A percentile compares a stretch with the other conserved stretches of the same genome.
phyloP scores from a whole-genome alignment of 495 filamentous ascomycete genomes.

The Hypoxylon trugodes region DNA sequence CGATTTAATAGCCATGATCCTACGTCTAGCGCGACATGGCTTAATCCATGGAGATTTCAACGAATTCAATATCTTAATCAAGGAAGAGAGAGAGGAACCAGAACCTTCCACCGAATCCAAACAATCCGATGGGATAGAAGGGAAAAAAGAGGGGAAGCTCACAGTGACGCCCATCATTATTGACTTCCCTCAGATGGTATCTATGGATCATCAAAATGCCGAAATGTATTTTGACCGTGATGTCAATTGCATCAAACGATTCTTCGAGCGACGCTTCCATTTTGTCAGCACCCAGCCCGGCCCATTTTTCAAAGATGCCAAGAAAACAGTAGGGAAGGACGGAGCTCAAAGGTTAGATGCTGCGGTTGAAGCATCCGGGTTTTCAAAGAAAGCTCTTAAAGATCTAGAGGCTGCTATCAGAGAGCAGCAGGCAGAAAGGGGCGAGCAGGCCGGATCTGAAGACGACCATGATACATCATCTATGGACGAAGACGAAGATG shows the following conservation, averaged over 20 bases:
- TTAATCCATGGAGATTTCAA: constrained; percentile 99
- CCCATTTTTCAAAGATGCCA: constrained; percentile 84
- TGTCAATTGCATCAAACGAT: constrained; percentile 90
- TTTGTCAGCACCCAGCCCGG: constrained; percentile 84
- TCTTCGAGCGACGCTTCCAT: constrained; percentile 87
- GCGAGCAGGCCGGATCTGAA: constrained; percentile 49
- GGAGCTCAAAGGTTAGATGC: constrained; percentile 79
- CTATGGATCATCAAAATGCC: constrained; percentile 91
- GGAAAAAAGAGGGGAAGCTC: constrained; percentile 39
- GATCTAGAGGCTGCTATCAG: constrained; percentile 91
- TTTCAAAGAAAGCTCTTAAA: constrained; percentile 94
- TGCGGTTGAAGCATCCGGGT: constrained; percentile 90
- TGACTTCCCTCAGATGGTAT: constrained; percentile 98
- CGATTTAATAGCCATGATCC: constrained; percentile 85
- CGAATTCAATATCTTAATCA: constrained; percentile 97
- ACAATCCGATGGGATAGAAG: constrained; percentile 23
- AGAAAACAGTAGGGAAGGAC: constrained; percentile 72
- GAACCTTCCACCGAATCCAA: constrained; percentile 37
- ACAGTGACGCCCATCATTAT: constrained; percentile 79
- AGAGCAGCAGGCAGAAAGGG: constrained; percentile 57
- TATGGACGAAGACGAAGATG: constrained; percentile 42
- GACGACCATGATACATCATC: constrained; percentile 48
- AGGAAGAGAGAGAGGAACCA: constrained; percentile 65
- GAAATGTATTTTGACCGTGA: constrained; percentile 96
- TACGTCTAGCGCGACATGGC: constrained; percentile 84